Evolutionary conservation across 164 flowering plant species (phyloP).

Genomic region (Santalum album): DNA sequence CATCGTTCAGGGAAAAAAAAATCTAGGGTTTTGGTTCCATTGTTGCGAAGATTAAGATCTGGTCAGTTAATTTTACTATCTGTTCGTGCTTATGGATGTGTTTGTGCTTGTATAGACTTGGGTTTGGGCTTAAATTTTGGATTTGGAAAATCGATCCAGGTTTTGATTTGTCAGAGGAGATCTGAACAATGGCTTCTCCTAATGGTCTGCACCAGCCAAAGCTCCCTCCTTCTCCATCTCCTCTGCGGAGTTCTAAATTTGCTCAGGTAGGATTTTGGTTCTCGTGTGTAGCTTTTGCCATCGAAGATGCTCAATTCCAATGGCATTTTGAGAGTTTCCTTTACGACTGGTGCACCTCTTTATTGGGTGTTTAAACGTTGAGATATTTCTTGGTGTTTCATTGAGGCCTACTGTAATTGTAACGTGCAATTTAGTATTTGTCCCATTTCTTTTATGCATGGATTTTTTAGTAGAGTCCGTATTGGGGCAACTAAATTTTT

Average conservation of each 20-base stretch:
- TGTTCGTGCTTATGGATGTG: too few relatives aligned
- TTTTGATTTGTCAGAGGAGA: background rate
- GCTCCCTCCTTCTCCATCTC: conserved; percentile 4
- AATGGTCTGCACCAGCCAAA: background rate
- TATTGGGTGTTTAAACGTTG: too few relatives aligned
- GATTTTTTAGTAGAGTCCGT: too few relatives aligned
- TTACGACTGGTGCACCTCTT: background rate
- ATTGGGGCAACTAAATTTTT: too few relatives aligned
- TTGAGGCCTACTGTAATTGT: too few relatives aligned
- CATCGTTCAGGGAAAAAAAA: conserved; percentile 3
- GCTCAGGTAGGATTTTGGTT: background rate
- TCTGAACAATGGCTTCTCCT: conserved; percentile 1
- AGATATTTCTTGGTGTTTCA: too few relatives aligned
- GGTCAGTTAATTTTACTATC: background rate
- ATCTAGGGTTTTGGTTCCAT: conserved; percentile 3
- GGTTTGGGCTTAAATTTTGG: background rate
- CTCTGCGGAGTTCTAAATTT: conserved; percentile 4
- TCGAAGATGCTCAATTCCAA: too few relatives aligned
- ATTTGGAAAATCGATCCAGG: background rate
- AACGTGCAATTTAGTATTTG: too few relatives aligned
- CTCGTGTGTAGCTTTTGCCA: too few relatives aligned
- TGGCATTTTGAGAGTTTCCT: background rate
- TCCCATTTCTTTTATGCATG: too few relatives aligned
- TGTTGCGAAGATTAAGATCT: conserved; percentile 1
- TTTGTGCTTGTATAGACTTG: background rate